phyloP scores from a whole-genome alignment of 441 rosid species.

The Populus tomentosa region DNA sequence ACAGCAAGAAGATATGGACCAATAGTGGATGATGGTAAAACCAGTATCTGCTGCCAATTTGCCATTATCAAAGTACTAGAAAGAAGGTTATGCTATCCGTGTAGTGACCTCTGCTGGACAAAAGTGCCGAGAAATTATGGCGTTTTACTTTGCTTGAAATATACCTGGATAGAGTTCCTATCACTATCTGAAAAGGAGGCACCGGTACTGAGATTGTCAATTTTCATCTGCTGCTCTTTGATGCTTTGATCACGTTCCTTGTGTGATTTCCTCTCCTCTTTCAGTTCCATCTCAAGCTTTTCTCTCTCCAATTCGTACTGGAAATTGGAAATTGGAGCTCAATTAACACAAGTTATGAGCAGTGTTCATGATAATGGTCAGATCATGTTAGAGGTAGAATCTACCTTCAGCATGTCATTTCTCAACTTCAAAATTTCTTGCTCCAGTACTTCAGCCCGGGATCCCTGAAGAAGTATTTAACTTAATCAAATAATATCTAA shows the following conservation, averaged over 20 bases:
- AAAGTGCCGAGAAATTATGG: not conserved
- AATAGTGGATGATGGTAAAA: not conserved
- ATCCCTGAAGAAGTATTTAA: constrained; percentile 55
- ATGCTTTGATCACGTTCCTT: constrained; percentile 59
- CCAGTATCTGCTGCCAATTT: not conserved
- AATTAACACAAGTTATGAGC: not conserved
- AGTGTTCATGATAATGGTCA: constrained; percentile 9
- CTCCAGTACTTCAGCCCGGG: constrained; percentile 80
- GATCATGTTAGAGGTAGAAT: constrained; percentile 11
- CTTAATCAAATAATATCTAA: constrained; percentile 20
- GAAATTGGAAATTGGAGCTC: constrained; percentile 11
- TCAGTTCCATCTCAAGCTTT: constrained; percentile 76
- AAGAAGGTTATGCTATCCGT: not conserved
- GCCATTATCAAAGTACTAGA: not conserved
- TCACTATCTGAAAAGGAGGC: constrained; percentile 41
- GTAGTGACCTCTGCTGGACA: not conserved
- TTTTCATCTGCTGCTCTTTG: constrained; percentile 68
- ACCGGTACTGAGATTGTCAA: constrained; percentile 53
- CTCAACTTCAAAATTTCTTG: constrained; percentile 80
- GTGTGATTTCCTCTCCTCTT: constrained; percentile 80
- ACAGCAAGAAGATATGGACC: no score
- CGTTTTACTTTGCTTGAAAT: constrained; percentile 6
- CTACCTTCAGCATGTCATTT: constrained; percentile 90
- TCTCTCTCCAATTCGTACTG: constrained; percentile 90
- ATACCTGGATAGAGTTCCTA: constrained; percentile 58